These are phyloP conservation scores for Solanum arcanum DNA, from an alignment of 257 asterid species.

Conservation along the genomic window DNA sequence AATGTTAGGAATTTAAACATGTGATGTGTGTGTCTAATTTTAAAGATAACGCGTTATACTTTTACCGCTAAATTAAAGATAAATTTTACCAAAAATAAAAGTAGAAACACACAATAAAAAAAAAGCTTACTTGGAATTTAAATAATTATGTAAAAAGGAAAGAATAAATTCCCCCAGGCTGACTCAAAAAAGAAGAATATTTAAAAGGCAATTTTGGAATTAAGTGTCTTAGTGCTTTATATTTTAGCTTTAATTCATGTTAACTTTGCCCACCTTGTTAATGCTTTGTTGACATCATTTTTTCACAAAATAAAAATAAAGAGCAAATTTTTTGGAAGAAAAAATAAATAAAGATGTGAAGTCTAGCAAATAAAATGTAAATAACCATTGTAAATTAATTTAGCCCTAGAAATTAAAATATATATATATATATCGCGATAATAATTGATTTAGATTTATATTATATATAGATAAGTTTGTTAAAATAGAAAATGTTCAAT, in stretches of 20 bases:
- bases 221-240: neutral
- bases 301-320: neutral
- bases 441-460: neutral
- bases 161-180: slow-evolving; percentile 18
- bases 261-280: slow-evolving; percentile 17
- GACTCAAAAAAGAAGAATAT: slow-evolving; percentile 3
- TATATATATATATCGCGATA: neutral
- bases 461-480: neutral
- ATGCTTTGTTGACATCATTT: neutral
- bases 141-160: neutral
- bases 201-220: neutral
- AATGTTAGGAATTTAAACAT: neutral
- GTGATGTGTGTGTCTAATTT: neutral
- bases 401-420: no score
- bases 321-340: neutral
- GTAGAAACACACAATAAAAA: neutral
- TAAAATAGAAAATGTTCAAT: neutral
- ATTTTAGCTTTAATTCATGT: slow-evolving; percentile 24
- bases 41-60: neutral
- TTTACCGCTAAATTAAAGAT: neutral
- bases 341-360: neutral
- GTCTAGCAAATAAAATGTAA: neutral
- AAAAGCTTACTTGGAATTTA: neutral
- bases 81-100: neutral
- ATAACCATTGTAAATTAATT: neutral